A percentile compares a stretch with the other conserved stretches of the same genome.
Conservation (phyloP, 228 moss, liverwort and hornwort species). For the Sphagnum magellanicum region DNA sequence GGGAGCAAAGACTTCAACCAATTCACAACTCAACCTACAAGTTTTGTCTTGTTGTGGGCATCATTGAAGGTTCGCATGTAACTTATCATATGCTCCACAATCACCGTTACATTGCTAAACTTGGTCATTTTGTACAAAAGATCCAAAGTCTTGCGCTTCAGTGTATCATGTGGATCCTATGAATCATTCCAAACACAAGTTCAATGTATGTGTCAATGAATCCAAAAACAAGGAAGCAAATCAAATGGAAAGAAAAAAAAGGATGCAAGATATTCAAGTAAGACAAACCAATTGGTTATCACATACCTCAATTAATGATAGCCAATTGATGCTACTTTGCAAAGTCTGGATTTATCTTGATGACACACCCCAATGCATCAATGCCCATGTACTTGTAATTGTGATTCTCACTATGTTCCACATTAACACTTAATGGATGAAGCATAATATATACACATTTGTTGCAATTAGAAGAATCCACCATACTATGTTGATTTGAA, state of each 20-base stretch:
- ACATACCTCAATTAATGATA: conserved; percentile 85
- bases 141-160: conserved; percentile 90
- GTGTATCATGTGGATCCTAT: conserved; percentile 89
- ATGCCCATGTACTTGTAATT: conserved; percentile 98
- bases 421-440: conserved; percentile 1
- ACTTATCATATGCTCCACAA: conserved; percentile 68
- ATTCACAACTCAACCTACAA: conserved; percentile 85
- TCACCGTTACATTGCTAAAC: conserved; percentile 75
- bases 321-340: conserved; percentile 89
- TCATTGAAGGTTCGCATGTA: conserved; percentile 91
- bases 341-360: conserved; percentile 83
- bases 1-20: conserved; percentile 93
- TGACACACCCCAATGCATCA: conserved; percentile 82
- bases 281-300: neutral
- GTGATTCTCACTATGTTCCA: conserved; percentile 66
- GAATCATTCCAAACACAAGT: neutral
- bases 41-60: conserved; percentile 89
- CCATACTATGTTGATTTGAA: too few relatives aligned
- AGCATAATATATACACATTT: too few relatives aligned
- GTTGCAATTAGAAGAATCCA: too few relatives aligned
- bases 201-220: neutral
- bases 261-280: neutral
- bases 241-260: neutral
- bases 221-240: too few relatives aligned
- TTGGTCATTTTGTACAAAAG: conserved; percentile 93